These are phyloP conservation scores for Picea engelmannii DNA, from an alignment of 83 land plant species.

Conservation along the genomic window DNA sequence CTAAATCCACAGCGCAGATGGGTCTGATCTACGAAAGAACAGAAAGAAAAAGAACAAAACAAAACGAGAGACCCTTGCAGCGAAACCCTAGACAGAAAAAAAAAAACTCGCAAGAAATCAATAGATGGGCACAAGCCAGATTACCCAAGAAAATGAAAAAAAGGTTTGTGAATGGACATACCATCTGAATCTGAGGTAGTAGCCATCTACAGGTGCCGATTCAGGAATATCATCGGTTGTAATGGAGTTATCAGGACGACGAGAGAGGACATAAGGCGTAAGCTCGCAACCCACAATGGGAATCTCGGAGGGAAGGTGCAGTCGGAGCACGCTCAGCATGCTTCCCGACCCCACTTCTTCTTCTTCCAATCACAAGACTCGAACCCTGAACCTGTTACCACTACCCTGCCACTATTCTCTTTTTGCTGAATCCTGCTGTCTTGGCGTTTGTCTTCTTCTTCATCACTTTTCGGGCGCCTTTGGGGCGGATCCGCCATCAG, in stretches of 20 bases:
- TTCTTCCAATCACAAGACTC: constrained; percentile 14
- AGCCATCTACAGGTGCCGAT: constrained; percentile 76
- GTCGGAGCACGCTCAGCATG: constrained; percentile 97
- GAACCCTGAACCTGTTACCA: not conserved
- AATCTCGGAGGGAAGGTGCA: constrained; percentile 98
- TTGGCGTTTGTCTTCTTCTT: no score
- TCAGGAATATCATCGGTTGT: constrained; percentile 77
- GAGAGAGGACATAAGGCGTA: constrained; percentile 80
- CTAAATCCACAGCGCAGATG: no score
- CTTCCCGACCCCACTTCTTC: constrained; percentile 36
- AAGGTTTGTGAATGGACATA: constrained; percentile 21
- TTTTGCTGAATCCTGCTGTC: no score
- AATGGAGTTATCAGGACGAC: constrained; percentile 61
- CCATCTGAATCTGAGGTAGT: constrained; percentile 82
- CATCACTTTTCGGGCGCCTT: no score
- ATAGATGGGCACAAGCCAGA: no score
- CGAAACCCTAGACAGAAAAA: no score
- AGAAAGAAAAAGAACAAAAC: no score
- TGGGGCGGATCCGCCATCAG: no score
- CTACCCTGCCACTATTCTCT: not conserved
- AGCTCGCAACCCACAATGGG: constrained; percentile 98
- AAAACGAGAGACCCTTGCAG: no score
- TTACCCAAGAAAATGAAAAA: no score
- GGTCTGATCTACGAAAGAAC: no score
- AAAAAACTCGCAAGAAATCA: no score